Conservation (phyloP, 805 yeast genomes). For the Ogataea neopini region DNA sequence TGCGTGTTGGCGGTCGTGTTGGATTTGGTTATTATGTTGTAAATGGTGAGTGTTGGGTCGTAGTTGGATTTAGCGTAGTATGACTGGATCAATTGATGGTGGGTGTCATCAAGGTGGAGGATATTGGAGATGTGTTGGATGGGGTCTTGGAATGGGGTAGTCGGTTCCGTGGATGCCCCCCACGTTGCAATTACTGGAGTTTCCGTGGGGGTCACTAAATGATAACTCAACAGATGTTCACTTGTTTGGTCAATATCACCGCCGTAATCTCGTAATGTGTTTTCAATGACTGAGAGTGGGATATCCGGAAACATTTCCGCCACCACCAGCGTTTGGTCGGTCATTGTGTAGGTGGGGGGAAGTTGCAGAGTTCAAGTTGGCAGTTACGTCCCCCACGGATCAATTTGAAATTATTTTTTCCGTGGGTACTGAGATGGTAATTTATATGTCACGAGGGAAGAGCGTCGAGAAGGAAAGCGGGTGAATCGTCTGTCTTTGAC, state of each 20-base stretch:
- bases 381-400: too few relatives aligned
- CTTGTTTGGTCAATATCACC: conserved; percentile 35
- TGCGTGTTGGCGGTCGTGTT: background rate
- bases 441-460: too few relatives aligned
- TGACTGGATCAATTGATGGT: conserved; percentile 15
- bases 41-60: conserved; percentile 16
- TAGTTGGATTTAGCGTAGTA: conserved; percentile 14
- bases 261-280: conserved; percentile 32
- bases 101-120: background rate
- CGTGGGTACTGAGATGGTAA: too few relatives aligned
- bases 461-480: too few relatives aligned
- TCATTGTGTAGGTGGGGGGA: background rate
- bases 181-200: background rate
- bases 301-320: conserved; percentile 49
- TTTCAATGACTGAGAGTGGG: conserved; percentile 32
- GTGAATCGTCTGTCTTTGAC: too few relatives aligned
- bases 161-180: too few relatives aligned
- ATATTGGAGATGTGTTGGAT: conserved; percentile 18
- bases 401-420: too few relatives aligned
- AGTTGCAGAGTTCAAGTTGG: background rate
- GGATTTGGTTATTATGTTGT: conserved; percentile 20
- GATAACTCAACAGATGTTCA: conserved; percentile 34
- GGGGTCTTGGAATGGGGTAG: background rate
- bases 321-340: conserved; percentile 13
- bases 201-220: conserved; percentile 11